These are phyloP conservation scores for Rehmannia glutinosa DNA, from an alignment of 257 asterid genomes.

Conservation along the genomic window DNA sequence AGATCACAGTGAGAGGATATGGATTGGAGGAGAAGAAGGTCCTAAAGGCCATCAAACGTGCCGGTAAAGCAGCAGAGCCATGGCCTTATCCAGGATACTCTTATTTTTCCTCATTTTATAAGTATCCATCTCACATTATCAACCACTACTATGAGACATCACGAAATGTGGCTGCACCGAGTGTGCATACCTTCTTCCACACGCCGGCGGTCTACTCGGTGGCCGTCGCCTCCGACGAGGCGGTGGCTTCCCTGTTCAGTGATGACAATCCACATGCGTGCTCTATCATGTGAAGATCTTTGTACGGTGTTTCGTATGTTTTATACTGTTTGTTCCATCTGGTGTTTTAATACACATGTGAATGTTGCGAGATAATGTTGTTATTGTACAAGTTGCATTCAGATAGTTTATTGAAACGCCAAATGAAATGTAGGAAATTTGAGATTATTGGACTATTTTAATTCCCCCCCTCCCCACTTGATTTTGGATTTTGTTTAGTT, in stretches of 20 bases:
- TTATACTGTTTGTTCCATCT: no score
- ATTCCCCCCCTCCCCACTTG: no score
- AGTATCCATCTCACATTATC: constrained; percentile 69
- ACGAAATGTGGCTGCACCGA: constrained; percentile 52
- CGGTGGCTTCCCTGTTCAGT: constrained; percentile 81
- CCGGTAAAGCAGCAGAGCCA: constrained; percentile 96
- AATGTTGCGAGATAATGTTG: no score
- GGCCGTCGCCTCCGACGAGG: constrained; percentile 87
- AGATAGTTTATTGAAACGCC: no score
- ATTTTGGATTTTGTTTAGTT: no score
- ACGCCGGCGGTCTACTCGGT: constrained; percentile 82
- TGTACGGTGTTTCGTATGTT: no score
- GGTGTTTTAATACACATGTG: no score
- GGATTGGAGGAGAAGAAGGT: constrained; percentile 69
- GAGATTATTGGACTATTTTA: no score
- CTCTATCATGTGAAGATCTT: constrained; percentile 65
- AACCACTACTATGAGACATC: constrained; percentile 75
- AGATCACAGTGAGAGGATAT: constrained; percentile 72
- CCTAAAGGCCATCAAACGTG: constrained; percentile 64
- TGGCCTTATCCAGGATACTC: constrained; percentile 94
- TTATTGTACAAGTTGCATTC: no score
- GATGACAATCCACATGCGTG: constrained; percentile 97
- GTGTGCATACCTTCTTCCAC: constrained; percentile 72
- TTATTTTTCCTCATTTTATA: constrained; percentile 73
- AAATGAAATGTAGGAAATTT: no score